Evolutionary conservation across 202 grass and related monocot species (phyloP), one percentile per base, ranked within the genome.

Genomic region (Setaria viridis): DNA sequence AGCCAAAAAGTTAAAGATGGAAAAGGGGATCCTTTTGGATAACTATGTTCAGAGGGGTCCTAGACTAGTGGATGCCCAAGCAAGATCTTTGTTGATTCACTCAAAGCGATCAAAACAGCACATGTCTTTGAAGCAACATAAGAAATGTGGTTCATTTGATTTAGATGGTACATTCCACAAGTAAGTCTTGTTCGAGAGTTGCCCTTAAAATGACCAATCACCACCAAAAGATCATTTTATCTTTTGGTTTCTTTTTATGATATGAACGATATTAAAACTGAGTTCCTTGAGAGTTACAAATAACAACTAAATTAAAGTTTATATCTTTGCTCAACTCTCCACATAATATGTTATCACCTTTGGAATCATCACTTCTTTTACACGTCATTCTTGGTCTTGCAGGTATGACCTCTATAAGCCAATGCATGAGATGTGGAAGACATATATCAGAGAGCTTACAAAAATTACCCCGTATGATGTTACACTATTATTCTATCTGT

Each of bases 51-150:
- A 89, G 17, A 91, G 87, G 84, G 84, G 84, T 85, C 72, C 86
- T 80, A 80, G 57, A 41, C 85, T 94, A 82, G 89, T 82, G 62
- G 89, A 99, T 64, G 88, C 85, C 15, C 90, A 91, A 21, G 72
- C 82, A 79, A 94, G 56, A 56, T 93, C 96, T 67, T 85, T 94
- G 72, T 86, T 69, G 83, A 87, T 88, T 74, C 89, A 91, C 72
- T 94, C 91, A 7, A 98, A 98, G 72, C 59, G 88, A 45, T 98
- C 88, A 46, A 94, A 75, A 84, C 88, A 33, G 29, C 93, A 94
- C 67, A 99, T 99, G 96, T 92, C 91, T 15, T 91, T 89, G 77
- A 99, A 91, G 82, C 88, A 99, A 78, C 96, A 95, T 84, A 91
- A 88, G 80, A 94, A 91, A 58, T 92, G 81, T 10, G 90, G 93